phyloP scores from a whole-genome alignment of 768 basidiomycete genomes.

The Hypsizygus marmoreus region DNA sequence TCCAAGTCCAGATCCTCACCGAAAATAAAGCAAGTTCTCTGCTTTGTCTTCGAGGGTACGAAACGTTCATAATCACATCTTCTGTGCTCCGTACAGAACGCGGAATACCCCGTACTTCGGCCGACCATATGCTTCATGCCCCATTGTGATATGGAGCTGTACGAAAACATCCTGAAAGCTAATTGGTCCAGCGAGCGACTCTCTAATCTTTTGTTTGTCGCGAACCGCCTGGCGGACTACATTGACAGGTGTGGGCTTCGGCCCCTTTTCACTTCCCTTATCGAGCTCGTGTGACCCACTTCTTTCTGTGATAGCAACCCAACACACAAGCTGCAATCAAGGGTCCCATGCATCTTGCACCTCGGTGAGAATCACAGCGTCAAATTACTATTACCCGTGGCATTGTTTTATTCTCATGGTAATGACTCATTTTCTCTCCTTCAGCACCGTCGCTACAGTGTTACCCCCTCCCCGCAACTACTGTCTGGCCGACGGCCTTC shows the following conservation, averaged over 20 bases:
- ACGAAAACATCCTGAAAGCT: conserved; percentile 62
- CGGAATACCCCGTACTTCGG: conserved; percentile 29
- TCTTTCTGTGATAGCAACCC: conserved; percentile 46
- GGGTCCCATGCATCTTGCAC: conserved; percentile 53
- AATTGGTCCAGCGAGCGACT: conserved; percentile 59
- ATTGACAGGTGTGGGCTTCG: conserved; percentile 55
- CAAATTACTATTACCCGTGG: conserved; percentile 8
- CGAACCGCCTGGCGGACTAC: conserved; percentile 69
- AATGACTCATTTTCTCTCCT: conserved; percentile 9
- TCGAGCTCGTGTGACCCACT: conserved; percentile 13
- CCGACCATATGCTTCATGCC: conserved; percentile 79
- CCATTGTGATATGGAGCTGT: conserved; percentile 73
- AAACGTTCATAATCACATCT: conserved; percentile 7
- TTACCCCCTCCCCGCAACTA: conserved; percentile 50
- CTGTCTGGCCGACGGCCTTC: conserved; percentile 61
- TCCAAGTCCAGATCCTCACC: conserved; percentile 36
- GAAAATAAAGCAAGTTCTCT: conserved; percentile 52
- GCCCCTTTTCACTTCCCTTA: conserved; percentile 12
- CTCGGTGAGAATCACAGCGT: conserved; percentile 44
- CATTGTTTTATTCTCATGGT: too few relatives aligned
- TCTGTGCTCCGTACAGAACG: conserved; percentile 28
- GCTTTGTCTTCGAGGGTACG: conserved; percentile 9
- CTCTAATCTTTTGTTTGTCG: conserved; percentile 55
- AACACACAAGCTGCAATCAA: conserved; percentile 46
- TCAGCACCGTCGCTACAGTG: conserved; percentile 52